These are phyloP conservation scores for Aspergillus avenaceus DNA, from an alignment of 495 filamentous ascomycete genomes.

Conservation along the genomic window DNA sequence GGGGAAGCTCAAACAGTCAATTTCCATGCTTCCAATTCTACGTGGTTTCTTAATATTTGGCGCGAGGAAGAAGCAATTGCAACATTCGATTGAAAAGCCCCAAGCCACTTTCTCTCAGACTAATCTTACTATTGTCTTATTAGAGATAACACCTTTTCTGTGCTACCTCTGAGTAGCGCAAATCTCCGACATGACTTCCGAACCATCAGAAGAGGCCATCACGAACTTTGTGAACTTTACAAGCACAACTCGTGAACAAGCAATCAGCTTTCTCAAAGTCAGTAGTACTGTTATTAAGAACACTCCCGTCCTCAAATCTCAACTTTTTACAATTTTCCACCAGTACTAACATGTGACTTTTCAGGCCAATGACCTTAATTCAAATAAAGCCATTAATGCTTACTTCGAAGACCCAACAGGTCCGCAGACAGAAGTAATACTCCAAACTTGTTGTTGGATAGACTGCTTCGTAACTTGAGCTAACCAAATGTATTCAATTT, in stretches of 20 bases:
- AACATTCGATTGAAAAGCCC: too few relatives aligned
- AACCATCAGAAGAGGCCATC: constrained; percentile 44
- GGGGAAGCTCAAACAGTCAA: constrained; percentile 26
- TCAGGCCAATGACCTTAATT: constrained; percentile 46
- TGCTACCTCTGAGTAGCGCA: not conserved
- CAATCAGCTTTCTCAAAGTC: constrained; percentile 47
- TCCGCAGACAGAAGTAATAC: constrained; percentile 28
- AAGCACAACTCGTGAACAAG: constrained; percentile 39
- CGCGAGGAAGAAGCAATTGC: too few relatives aligned
- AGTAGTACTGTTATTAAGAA: not conserved
- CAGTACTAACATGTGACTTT: constrained; percentile 6
- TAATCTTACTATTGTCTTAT: too few relatives aligned
- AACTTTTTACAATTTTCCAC: not conserved
- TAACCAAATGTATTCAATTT: constrained; percentile 6
- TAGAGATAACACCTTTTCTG: too few relatives aligned
- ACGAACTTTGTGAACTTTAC: constrained; percentile 45
- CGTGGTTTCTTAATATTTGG: constrained; percentile 6
- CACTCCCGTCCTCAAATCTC: not conserved
- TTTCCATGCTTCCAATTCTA: not conserved
- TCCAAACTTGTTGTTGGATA: not conserved
- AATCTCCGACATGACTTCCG: constrained; percentile 31
- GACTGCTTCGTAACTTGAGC: not conserved
- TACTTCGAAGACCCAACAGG: constrained; percentile 49
- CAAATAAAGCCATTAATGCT: constrained; percentile 49
- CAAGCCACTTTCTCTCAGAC: too few relatives aligned